Conservation (phyloP, 129 eudicot genomes). For the Chrysanthemum seticuspe region DNA sequence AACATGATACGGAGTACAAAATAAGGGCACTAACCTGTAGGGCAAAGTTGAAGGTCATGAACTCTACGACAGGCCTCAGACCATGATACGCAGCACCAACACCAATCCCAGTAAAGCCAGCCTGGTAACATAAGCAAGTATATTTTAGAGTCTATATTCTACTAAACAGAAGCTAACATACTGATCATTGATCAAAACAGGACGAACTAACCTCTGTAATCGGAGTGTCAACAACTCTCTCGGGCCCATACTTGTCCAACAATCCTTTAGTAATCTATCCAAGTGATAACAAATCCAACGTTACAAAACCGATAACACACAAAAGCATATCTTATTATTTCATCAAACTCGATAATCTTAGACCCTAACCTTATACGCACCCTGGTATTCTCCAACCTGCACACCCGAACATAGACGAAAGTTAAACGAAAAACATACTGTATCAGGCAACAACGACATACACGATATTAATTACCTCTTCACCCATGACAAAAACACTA, state of each 20-base stretch:
- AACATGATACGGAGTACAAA: background rate
- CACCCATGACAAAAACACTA: constrained; percentile 86
- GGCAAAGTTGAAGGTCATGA: constrained; percentile 94
- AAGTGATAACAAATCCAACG: background rate
- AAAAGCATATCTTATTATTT: background rate
- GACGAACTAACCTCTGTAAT: constrained; percentile 77
- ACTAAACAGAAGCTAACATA: background rate
- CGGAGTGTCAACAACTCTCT: constrained; percentile 91
- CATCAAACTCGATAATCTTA: background rate
- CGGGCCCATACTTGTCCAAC: constrained; percentile 89
- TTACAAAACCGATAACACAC: background rate
- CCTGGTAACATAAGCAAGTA: constrained; percentile 33
- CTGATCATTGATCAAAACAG: constrained; percentile 2
- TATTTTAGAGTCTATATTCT: background rate
- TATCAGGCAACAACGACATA: background rate
- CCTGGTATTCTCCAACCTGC: constrained; percentile 99
- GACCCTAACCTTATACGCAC: constrained; percentile 91
- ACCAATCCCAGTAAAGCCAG: constrained; percentile 93
- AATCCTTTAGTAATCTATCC: constrained; percentile 85
- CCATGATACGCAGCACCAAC: constrained; percentile 99
- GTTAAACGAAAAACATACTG: background rate
- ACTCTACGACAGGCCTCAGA: constrained; percentile 81
- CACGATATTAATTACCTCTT: constrained; percentile 55
- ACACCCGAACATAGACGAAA: background rate
- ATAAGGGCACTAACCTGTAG: constrained; percentile 66